These are phyloP conservation scores for Ettlia oleoabundans DNA, from an alignment of 139 green algal species.

Conservation along the genomic window DNA sequence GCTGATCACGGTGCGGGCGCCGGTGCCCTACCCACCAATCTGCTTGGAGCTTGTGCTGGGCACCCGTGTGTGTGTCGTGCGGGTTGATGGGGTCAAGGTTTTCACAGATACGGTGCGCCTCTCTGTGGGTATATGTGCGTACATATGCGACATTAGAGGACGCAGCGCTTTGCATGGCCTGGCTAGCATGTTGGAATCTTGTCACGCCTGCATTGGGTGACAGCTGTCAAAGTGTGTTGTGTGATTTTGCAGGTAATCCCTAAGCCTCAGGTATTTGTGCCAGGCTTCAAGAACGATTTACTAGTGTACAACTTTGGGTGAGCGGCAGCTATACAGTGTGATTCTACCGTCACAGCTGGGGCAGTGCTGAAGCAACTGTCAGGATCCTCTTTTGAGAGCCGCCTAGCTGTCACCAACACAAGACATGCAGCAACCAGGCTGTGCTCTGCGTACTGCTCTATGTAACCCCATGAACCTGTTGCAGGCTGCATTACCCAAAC, in stretches of 20 bases:
- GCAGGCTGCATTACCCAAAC: conserved; percentile 24
- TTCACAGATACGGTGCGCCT: background rate
- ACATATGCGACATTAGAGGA: background rate
- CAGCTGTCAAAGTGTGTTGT: background rate
- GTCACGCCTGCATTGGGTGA: no score
- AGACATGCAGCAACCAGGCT: background rate
- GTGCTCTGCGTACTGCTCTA: background rate
- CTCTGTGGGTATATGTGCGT: background rate
- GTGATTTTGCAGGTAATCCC: background rate
- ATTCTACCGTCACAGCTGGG: no score
- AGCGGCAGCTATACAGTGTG: no score
- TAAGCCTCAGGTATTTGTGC: background rate
- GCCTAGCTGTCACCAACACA: background rate
- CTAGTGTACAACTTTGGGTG: conserved; percentile 29
- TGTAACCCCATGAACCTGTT: background rate
- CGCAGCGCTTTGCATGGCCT: no score
- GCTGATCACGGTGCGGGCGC: background rate
- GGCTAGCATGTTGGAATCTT: no score
- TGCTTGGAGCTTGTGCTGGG: conserved; percentile 18
- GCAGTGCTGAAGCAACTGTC: no score
- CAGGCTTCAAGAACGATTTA: background rate
- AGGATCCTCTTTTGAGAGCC: no score
- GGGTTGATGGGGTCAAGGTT: background rate
- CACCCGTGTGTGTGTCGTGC: conserved; percentile 29
- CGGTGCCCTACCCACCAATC: background rate